Evolutionary conservation across 495 filamentous ascomycete genomes (phyloP), one percentile per base, ranked within the genome.

Genomic region (Hypoxylon rickii): DNA sequence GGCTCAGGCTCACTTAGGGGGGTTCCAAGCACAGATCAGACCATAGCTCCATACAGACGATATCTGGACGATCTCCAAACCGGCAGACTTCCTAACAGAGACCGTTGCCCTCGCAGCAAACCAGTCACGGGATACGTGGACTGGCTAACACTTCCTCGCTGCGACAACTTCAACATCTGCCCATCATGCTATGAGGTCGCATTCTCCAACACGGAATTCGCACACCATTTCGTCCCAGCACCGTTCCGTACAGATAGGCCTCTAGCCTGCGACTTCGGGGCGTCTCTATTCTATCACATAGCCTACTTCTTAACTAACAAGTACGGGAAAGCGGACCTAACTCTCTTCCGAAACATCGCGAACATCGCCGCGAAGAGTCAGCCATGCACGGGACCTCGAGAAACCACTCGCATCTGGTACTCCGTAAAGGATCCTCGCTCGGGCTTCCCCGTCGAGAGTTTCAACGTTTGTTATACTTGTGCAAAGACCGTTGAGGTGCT

Each of bases 151-250:
- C 55, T 79, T 1, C 72, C 71, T 7, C 58, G 67, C 5, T 70
- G 71, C 45, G 70, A 76, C 7, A 74, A 73, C 54, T 77, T 79
- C 51, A 59, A 66, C n/a, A 73, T 79, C 13, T 79, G 77, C 44
- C 70, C 73, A 0, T 70, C 68, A 22, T 79, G 77, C 49, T 77
- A 74, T 41, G 55, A 46, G 2, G 50, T 48, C 3, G 59, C 72
- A 3, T 79, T 78, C 48, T 62, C 66, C 21, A 58, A 70, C 7
- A 73, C 66, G 1, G 61, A 70, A 6, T 78, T 69, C 40, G 69
- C 67, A 13, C 67, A 70, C 26, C 54, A 72, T 4, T 76, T 79
- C 32, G 66, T 75, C 8, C 58, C 66, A 0, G 64, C 59, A 2
- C 67, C 69, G 8, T 53, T 68, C 21, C 74, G 73, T 2, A 40